A percentile compares a stretch with the other conserved stretches of the same genome.
Evolutionary conservation across 2,329 filamentous ascomycete genomes (phyloP).

Genomic region (Pyricularia sp.): DNA sequence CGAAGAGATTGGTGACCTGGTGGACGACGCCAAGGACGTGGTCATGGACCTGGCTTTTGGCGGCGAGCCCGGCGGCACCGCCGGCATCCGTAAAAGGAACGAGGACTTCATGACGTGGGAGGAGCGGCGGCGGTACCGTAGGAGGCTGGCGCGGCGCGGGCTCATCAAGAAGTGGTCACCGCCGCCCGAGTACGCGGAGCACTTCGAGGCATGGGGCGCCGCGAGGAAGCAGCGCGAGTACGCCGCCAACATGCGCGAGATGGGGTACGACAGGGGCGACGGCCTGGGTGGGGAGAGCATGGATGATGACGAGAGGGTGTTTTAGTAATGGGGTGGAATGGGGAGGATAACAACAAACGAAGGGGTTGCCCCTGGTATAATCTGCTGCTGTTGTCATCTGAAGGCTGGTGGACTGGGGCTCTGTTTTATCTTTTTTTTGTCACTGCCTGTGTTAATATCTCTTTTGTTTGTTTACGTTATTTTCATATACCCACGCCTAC

Average conservation of each 20-base stretch:
- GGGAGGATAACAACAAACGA: background rate
- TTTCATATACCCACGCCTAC: background rate
- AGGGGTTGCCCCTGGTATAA: background rate
- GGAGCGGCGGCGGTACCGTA: slow-evolving; percentile 36
- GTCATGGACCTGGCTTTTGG: slow-evolving; percentile 14
- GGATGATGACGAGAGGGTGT: slow-evolving; percentile 13
- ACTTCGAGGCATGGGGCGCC: slow-evolving; percentile 34
- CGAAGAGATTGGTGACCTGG: slow-evolving; percentile 35
- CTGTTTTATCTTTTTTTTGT: background rate
- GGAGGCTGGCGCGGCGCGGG: slow-evolving; percentile 40
- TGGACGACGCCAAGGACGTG: slow-evolving; percentile 38
- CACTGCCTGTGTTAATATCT: background rate
- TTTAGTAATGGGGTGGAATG: background rate
- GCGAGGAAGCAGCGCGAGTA: slow-evolving; percentile 29
- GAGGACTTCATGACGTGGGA: slow-evolving; percentile 33
- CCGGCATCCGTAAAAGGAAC: slow-evolving; percentile 34
- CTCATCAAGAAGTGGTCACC: slow-evolving; percentile 26
- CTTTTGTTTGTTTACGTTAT: background rate
- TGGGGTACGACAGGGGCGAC: slow-evolving; percentile 27
- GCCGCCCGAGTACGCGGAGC: slow-evolving; percentile 29
- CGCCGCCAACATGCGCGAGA: slow-evolving; percentile 27
- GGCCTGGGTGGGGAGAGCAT: slow-evolving; percentile 25
- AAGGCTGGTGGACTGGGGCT: background rate
- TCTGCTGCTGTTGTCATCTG: background rate
- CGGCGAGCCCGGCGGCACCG: slow-evolving; percentile 21